Percentiles rank a stretch among this genome's conserved stretches.
Conservation (phyloP, 805 yeast genomes). For the Sugiyamaella chiloensis region DNA sequence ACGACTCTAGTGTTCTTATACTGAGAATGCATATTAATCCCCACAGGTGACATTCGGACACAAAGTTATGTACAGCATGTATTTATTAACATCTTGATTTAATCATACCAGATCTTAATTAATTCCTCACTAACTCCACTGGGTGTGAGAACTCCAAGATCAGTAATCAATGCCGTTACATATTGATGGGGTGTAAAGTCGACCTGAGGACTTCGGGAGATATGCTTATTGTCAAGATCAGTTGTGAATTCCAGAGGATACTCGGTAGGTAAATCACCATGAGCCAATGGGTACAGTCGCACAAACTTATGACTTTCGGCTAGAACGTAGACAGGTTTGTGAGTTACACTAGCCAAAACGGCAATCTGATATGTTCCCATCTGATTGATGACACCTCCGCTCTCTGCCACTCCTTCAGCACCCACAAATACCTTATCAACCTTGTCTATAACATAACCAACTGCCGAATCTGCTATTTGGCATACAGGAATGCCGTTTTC, state of each 20-base stretch:
- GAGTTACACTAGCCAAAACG: constrained; percentile 82
- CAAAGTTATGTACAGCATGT: no score
- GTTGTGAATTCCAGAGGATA: constrained; percentile 46
- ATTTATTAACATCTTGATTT: no score
- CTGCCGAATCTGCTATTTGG: constrained; percentile 87
- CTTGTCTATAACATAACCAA: constrained; percentile 85
- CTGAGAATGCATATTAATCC: no score
- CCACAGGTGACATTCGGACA: no score
- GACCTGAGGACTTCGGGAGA: constrained; percentile 53
- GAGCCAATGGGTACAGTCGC: constrained; percentile 89
- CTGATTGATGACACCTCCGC: constrained; percentile 94
- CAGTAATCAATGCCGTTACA: constrained; percentile 93
- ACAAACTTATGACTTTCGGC: constrained; percentile 96
- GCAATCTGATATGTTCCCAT: constrained; percentile 94
- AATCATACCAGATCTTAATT: constrained; percentile 97
- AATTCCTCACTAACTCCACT: constrained; percentile 98
- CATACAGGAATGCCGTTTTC: constrained; percentile 80
- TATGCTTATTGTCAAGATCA: constrained; percentile 30
- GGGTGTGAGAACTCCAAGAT: constrained; percentile 93
- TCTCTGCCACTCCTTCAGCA: constrained; percentile 98
- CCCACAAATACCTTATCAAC: constrained; percentile 94
- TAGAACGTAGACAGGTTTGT: constrained; percentile 90
- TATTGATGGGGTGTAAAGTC: constrained; percentile 97
- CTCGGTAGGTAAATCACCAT: constrained; percentile 79
- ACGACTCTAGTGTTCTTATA: no score